Base-by-base conservation (phyloP, 768 basidiomycete genomes). In the Suillus lakei region DNA sequence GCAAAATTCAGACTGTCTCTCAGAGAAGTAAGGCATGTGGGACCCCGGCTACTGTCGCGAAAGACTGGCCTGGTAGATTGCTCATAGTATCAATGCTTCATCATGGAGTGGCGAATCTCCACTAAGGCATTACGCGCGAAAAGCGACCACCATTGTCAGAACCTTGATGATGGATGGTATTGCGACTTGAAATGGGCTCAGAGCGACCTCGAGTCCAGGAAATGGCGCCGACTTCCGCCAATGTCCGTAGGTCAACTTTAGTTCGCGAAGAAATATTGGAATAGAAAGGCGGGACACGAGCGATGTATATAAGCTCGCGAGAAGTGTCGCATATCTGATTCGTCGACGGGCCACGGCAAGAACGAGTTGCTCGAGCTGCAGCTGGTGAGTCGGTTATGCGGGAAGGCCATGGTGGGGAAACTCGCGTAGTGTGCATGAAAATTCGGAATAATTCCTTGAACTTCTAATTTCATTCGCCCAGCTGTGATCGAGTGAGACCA, bases 311-410 rank as follows among this genome's bases (percentile, higher is more conserved):
- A 30, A 91, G 79, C 69, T 91, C 89, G 61, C 82, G 83, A 46
- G 88, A 87, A 50, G 90, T 85, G 70, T 90, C 87, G 54, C n/a
- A 51, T 85, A 67, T 89, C 86, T 34, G 75, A 76, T 28, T 83
- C 81, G 70, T 85, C 82, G 61, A 87, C 81, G n/a, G n/a, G n/a
- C n/a, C n/a, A n/a, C n/a, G 46, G 78, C 72, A 28, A 91, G 74
- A 44, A 83, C 82, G 30, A 91, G 78, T 38, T 74, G 75, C 43
- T 73, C 71, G 43, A 91, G 82, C 60, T 67, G 72, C 12, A 83
- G 81, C 50, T 51, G 77, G 38, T n/a, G 32, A 23, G 13, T 15
- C 54, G 34, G 9, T 23, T 34, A 5, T 23, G 73, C 62, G 23
- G 86, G 74, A 50, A 62, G 74, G 69, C 63, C 74, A 68, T 56